Conservation (phyloP, 768 basidiomycete genomes). For the Trametes cingulata region DNA sequence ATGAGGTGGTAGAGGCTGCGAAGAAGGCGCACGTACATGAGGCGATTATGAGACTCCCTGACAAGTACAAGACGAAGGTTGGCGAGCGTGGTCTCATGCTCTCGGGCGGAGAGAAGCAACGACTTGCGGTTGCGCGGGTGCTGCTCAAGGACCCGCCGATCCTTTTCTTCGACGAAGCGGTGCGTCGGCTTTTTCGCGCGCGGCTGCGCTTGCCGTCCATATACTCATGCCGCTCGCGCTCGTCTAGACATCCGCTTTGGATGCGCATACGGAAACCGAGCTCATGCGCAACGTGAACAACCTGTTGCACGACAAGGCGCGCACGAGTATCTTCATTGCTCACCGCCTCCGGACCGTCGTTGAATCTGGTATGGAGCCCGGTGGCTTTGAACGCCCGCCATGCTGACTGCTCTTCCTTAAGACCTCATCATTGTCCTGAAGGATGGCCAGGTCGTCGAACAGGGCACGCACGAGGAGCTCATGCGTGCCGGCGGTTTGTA, state of each 20-base stretch:
- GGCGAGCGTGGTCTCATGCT: conserved; percentile 98
- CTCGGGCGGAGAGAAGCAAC: conserved; percentile 97
- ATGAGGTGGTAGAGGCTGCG: conserved; percentile 80
- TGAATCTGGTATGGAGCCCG: conserved; percentile 66
- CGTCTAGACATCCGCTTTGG: conserved; percentile 87
- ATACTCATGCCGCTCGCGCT: neutral
- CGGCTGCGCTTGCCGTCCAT: no score
- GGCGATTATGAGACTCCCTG: conserved; percentile 77
- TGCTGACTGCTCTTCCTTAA: conserved; percentile 29
- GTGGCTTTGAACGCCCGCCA: neutral
- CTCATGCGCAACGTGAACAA: conserved; percentile 92
- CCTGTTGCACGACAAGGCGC: conserved; percentile 69
- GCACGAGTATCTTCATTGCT: conserved; percentile 97
- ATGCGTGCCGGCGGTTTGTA: conserved; percentile 72
- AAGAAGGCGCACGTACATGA: conserved; percentile 85
- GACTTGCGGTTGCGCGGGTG: conserved; percentile 90
- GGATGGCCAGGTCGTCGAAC: conserved; percentile 88
- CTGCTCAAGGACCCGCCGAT: conserved; percentile 94
- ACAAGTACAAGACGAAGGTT: conserved; percentile 87
- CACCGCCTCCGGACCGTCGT: conserved; percentile 89
- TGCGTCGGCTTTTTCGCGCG: conserved; percentile 42
- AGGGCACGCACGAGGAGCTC: conserved; percentile 91
- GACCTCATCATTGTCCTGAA: conserved; percentile 93
- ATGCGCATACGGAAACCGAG: conserved; percentile 92
- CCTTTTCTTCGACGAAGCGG: conserved; percentile 97